These are phyloP conservation scores for Saitozyma podzolica DNA, from an alignment of 768 basidiomycete species.

Conservation along the genomic window DNA sequence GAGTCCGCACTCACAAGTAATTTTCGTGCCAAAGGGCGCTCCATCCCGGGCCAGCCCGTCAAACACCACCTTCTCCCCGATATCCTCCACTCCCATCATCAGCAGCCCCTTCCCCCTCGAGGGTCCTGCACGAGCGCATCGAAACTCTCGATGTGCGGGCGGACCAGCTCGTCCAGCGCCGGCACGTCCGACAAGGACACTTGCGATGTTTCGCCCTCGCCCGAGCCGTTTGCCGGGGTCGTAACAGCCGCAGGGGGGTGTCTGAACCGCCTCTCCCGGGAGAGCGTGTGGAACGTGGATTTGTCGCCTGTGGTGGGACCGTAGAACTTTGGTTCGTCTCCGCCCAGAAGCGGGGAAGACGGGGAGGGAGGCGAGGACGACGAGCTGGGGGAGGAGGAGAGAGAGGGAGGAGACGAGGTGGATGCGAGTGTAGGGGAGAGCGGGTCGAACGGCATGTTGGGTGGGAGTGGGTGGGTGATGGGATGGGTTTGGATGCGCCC, in stretches of 20 bases:
- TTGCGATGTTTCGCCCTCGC: no score
- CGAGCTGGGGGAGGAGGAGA: no score
- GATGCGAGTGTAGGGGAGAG: conserved; percentile 25
- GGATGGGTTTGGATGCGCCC: not conserved
- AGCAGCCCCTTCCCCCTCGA: conserved; percentile 78
- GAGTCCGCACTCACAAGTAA: conserved; percentile 52
- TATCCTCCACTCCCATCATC: conserved; percentile 73
- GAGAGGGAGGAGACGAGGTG: conserved; percentile 11
- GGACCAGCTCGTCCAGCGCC: conserved; percentile 86
- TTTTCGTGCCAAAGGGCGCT: conserved; percentile 73
- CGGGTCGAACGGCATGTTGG: conserved; percentile 20
- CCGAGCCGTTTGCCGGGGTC: no score
- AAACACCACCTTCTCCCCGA: conserved; percentile 89
- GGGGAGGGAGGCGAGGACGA: no score
- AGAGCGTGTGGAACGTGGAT: conserved; percentile 70
- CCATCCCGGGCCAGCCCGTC: conserved; percentile 66
- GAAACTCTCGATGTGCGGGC: conserved; percentile 93
- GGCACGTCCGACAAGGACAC: conserved; percentile 63
- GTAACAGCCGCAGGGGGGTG: conserved; percentile 65
- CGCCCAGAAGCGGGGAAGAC: no score
- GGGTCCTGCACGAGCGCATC: conserved; percentile 94
- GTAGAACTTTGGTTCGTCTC: no score
- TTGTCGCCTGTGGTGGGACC: conserved; percentile 10
- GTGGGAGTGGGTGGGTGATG: not conserved
- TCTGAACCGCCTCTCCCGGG: conserved; percentile 73